These are phyloP conservation scores for Yamadazyma takamatsuzukensis DNA, from an alignment of 805 yeast genomes.

Conservation along the genomic window DNA sequence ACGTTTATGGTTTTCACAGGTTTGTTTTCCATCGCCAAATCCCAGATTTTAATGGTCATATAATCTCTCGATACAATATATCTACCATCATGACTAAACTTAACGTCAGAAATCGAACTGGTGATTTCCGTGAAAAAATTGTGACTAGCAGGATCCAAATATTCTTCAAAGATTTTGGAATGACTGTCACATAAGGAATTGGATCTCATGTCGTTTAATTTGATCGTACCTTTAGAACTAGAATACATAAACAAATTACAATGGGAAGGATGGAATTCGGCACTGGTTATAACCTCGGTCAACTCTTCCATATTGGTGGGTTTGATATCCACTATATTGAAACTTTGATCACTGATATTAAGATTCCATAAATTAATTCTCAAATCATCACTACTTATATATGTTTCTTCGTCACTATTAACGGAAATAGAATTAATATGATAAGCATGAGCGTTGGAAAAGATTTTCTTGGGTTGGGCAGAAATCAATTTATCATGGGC, in stretches of 20 bases:
- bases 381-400: constrained; percentile 87
- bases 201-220: constrained; percentile 93
- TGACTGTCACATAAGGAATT: constrained; percentile 91
- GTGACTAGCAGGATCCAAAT: constrained; percentile 86
- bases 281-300: constrained; percentile 94
- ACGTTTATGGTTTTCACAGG: constrained; percentile 93
- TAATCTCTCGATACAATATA: constrained; percentile 97
- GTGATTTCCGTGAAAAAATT: constrained; percentile 97
- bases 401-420: constrained; percentile 95
- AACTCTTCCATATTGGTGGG: constrained; percentile 99
- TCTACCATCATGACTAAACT: constrained; percentile 87
- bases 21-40: constrained; percentile 91
- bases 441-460: constrained; percentile 95
- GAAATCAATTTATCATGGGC: constrained; percentile 92
- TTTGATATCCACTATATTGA: constrained; percentile 95
- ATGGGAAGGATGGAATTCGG: constrained; percentile 90
- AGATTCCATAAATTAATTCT: constrained; percentile 95
- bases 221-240: constrained; percentile 91
- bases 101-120: constrained; percentile 87
- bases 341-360: constrained; percentile 89
- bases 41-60: constrained; percentile 98
- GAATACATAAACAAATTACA: constrained; percentile 96
- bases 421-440: constrained; percentile 95
- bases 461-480: constrained; percentile 88
- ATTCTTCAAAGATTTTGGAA: constrained; percentile 85